Evolutionary conservation across 2,329 filamentous ascomycete species (phyloP), one percentile per base, ranked within the genome.

Genomic region (Arthrobotrys pseudoclavata): DNA sequence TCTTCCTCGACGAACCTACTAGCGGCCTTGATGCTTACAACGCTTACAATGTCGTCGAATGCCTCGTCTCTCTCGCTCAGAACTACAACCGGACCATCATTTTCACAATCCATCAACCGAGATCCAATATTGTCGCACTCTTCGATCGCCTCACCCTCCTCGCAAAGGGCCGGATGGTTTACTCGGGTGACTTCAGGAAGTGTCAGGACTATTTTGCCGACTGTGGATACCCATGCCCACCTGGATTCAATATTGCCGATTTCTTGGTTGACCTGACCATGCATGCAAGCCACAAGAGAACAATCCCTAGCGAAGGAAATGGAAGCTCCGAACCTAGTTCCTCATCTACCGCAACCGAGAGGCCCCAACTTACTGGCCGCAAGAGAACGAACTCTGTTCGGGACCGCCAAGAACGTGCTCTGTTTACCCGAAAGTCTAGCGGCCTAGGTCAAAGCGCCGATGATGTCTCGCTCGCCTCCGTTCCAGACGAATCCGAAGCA

Each of bases 201-300:
- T 99, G 96, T 83, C 96, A 99, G 83, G 86, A 89, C 20, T 99
- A 97, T 83, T 99, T 99, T 81, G 93, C 97, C 82, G 88, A 90
- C 55, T 91, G 97, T 78, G 96, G 96, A 50, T 99, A 97, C 83
- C 87, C 92, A 60, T 99, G 96, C 82, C 96, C 96, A 10, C 91
- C 94, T 24, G 96, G 96, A 1, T 99, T 98, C 88, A 99, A 99
- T 82, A 98, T 99, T 84, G 96, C 96, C 3, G 96, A 99, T 83
- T 99, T 97, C 82, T 88, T 99, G 4, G 94, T 99, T 31, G 96
- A 99, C 83, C 87, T 99, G 47, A 98, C 96, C 0, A 98, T 99
- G 95, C 96, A 99, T 83, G 94, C 94, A 24, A 89, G 92, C 74
- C 86, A 87, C 64, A 85, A 87, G 13, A 85, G 84, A 42, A 86